Conservation (phyloP, 306 rosid genomes). For the Comarum palustre region DNA sequence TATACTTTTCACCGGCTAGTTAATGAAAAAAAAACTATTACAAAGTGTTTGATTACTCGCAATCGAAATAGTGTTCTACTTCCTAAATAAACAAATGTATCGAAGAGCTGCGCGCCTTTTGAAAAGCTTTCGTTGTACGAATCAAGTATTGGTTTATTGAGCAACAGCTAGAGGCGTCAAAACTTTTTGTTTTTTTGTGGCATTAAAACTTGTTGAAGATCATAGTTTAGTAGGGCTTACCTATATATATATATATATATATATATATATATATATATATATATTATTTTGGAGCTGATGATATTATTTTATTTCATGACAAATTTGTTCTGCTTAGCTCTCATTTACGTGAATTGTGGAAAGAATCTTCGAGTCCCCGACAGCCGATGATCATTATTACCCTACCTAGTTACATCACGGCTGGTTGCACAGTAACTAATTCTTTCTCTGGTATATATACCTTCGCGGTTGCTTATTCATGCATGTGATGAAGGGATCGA, state of each 20-base stretch:
- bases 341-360: background rate
- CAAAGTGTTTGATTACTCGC: background rate
- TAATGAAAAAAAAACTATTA: background rate
- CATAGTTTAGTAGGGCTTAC: background rate
- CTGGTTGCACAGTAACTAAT: background rate
- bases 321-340: background rate
- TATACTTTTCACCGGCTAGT: background rate
- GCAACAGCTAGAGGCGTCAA: background rate
- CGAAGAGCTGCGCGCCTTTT: background rate
- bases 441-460: background rate
- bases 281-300: background rate
- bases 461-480: background rate
- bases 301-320: background rate
- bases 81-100: background rate
- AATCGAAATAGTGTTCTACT: background rate
- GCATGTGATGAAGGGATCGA: background rate
- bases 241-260: no score
- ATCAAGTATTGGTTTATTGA: background rate
- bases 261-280: no score
- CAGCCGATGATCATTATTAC: background rate
- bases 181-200: no score
- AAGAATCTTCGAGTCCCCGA: background rate
- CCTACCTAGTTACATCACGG: no score
- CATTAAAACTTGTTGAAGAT: background rate
- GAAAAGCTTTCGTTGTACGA: background rate